Percentiles rank a stretch among this genome's conserved stretches.
phyloP scores from a whole-genome alignment of 768 basidiomycete species.

The Suillus subalutaceus region DNA sequence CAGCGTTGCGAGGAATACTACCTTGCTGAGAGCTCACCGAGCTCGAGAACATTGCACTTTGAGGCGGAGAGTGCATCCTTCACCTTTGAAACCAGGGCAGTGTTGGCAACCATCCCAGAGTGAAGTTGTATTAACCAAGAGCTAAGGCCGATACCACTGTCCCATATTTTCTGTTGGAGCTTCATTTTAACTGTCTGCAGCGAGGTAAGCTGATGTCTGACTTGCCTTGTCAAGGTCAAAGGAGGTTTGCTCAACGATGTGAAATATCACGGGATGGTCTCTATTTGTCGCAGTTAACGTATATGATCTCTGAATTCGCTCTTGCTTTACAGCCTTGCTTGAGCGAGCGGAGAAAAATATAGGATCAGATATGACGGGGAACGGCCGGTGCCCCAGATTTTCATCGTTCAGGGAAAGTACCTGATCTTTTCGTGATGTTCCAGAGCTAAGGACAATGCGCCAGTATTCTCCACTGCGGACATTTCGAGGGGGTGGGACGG shows the following conservation, averaged over 20 bases:
- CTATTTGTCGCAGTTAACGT: constrained; percentile 30
- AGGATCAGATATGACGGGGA: constrained; percentile 74
- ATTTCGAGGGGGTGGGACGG: constrained; percentile 62
- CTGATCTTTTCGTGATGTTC: constrained; percentile 29
- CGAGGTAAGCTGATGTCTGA: neutral
- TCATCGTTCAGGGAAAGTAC: constrained; percentile 46
- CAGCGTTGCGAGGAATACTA: neutral
- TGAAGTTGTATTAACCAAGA: constrained; percentile 65
- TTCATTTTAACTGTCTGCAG: neutral
- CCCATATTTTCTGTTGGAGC: constrained; percentile 87
- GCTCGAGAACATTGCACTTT: constrained; percentile 56
- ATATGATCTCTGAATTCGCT: constrained; percentile 64
- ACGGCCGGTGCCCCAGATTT: constrained; percentile 46
- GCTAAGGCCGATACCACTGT: constrained; percentile 85
- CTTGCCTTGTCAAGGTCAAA: constrained; percentile 93
- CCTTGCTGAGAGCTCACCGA: constrained; percentile 47
- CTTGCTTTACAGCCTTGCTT: constrained; percentile 56
- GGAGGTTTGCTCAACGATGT: constrained; percentile 77
- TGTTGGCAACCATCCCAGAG: constrained; percentile 15
- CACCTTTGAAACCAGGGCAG: constrained; percentile 22
- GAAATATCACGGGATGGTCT: constrained; percentile 38
- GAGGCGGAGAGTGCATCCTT: constrained; percentile 43
- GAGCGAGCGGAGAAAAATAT: constrained; percentile 45
- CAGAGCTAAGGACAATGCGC: constrained; percentile 61
- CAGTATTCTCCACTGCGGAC: constrained; percentile 59